Evolutionary conservation across 2,329 filamentous ascomycete genomes (phyloP).

Genomic region (Pseudocercospora eumusae): DNA sequence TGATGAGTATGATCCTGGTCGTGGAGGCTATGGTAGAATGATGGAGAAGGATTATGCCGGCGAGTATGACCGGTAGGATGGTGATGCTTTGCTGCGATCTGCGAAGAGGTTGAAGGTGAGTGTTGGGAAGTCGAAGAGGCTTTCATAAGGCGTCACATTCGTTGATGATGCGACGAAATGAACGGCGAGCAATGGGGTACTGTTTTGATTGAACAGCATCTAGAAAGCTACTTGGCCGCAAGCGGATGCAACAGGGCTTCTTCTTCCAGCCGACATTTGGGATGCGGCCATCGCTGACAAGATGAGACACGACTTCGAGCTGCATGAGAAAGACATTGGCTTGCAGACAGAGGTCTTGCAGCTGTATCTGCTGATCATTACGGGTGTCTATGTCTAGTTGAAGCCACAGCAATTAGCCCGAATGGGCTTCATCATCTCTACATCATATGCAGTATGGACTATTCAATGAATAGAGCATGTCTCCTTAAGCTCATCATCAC

Average conservation of each 20-base stretch:
- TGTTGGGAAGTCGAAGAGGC: not conserved
- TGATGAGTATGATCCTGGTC: slow-evolving; percentile 92
- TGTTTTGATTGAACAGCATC: not conserved
- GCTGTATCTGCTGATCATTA: not conserved
- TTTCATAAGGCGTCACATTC: not conserved
- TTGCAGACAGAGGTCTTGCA: not conserved
- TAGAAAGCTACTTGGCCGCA: not conserved
- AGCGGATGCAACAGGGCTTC: not conserved
- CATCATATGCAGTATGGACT: not conserved
- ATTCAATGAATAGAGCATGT: not conserved
- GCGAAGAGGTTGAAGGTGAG: not conserved
- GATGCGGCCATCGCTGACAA: not conserved
- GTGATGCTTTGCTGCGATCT: not conserved
- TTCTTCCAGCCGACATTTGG: not conserved
- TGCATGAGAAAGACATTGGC: not conserved
- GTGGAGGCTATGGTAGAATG: slow-evolving; percentile 83
- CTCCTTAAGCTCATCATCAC: not conserved
- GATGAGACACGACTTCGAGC: not conserved
- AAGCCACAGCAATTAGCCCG: not conserved
- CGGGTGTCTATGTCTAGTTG: not conserved
- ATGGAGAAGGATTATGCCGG: slow-evolving; percentile 53
- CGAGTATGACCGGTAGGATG: slow-evolving; percentile 25
- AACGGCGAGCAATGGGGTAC: not conserved
- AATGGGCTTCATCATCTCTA: not conserved
- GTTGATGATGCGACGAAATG: not conserved